A percentile compares a stretch with the other conserved stretches of the same genome.
Evolutionary conservation across 2,329 filamentous ascomycete species (phyloP).

Genomic region (Venturia oleaginea): DNA sequence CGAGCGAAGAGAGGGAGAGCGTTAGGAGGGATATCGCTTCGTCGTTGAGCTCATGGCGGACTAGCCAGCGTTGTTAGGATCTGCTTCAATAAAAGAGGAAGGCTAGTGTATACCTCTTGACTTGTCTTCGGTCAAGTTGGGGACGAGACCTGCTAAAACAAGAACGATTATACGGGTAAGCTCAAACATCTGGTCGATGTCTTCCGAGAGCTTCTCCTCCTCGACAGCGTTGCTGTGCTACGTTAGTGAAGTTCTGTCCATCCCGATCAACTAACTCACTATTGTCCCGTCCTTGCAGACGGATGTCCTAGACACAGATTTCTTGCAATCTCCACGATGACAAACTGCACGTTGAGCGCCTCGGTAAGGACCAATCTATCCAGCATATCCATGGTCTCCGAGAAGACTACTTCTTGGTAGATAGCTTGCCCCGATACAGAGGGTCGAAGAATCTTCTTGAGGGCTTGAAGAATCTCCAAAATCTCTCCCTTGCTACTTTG

Average conservation of each 20-base stretch:
- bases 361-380: slow-evolving; percentile 90
- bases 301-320: slow-evolving; percentile 87
- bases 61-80: slow-evolving; percentile 28
- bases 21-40: slow-evolving; percentile 75
- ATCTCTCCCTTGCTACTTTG: slow-evolving; percentile 64
- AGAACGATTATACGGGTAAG: slow-evolving; percentile 92
- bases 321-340: slow-evolving; percentile 89
- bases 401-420: slow-evolving; percentile 91
- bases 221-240: slow-evolving; percentile 24
- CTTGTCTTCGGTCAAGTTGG: slow-evolving; percentile 60
- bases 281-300: slow-evolving; percentile 63
- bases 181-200: slow-evolving; percentile 97
- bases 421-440: slow-evolving; percentile 94
- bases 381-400: slow-evolving; percentile 92
- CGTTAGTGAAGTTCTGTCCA: slow-evolving; percentile 13
- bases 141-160: slow-evolving; percentile 77
- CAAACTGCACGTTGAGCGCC: slow-evolving; percentile 74
- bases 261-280: slow-evolving; percentile 31
- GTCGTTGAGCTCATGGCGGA: slow-evolving; percentile 72
- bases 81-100: neutral
- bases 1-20: slow-evolving; percentile 74
- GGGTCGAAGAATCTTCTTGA: slow-evolving; percentile 91
- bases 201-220: slow-evolving; percentile 79
- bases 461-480: slow-evolving; percentile 76
- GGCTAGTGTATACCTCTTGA: slow-evolving; percentile 17